A percentile compares a stretch with the other conserved stretches of the same genome.
These are phyloP conservation scores for Kwoniella sp. DNA, from an alignment of 768 basidiomycete genomes.

Conservation along the genomic window DNA sequence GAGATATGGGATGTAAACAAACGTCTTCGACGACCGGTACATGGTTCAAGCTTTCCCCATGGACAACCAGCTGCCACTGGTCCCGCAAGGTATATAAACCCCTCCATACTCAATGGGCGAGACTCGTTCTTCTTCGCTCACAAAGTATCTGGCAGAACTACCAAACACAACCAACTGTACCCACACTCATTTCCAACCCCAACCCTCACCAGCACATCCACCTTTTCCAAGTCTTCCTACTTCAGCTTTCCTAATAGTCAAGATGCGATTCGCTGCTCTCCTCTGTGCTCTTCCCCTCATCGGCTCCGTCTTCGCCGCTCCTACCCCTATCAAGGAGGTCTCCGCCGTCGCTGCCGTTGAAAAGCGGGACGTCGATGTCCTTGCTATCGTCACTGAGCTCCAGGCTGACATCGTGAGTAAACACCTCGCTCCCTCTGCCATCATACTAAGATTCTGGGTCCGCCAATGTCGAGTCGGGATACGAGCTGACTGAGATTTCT, in stretches of 20 bases:
- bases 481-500: background rate
- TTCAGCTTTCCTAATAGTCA: background rate
- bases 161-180: constrained; percentile 11
- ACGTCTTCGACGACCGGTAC: no score
- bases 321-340: constrained; percentile 15
- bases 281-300: constrained; percentile 26
- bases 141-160: background rate
- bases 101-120: background rate
- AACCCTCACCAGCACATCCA: constrained; percentile 1
- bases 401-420: constrained; percentile 20
- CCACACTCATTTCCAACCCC: constrained; percentile 11
- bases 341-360: constrained; percentile 5
- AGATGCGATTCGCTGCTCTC: constrained; percentile 25
- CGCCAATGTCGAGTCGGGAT: no score
- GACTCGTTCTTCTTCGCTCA: constrained; percentile 1
- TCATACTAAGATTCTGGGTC: background rate
- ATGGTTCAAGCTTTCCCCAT: background rate
- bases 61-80: background rate
- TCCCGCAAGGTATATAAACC: constrained; percentile 10
- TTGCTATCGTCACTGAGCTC: constrained; percentile 23
- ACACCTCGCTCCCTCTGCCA: background rate
- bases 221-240: background rate
- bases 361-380: constrained; percentile 24
- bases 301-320: constrained; percentile 27
- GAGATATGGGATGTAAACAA: background rate